Evolutionary conservation across 345 rosid species (phyloP), one percentile per base, ranked within the genome.

Genomic region (Populus simonii): DNA sequence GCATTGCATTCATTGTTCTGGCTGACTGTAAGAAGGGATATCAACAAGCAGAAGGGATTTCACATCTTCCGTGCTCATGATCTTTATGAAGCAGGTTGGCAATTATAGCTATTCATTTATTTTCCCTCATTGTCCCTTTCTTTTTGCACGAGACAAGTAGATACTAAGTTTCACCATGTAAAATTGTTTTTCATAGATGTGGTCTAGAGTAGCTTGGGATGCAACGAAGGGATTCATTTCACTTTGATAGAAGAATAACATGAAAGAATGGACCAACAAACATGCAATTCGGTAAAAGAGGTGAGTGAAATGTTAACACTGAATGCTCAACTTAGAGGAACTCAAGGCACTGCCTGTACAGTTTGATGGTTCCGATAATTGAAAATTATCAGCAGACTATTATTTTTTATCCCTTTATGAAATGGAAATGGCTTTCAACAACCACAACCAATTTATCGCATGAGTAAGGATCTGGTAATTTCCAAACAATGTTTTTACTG

Each of bases 121-220:
- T 80, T 70, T 43, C 78, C 22, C 66, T 35, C 29, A 20, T 8
- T 67, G 43, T 11, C 13, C 23, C 13, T 35, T 69, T 23, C 6
- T 20, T 62, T 4, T 65, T 17, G 17, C 5, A n/a, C 7, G 12
- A 11, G 10, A 20, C 27, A 66, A 61, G 39, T 33, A 36, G 47
- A 45, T 27, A 36, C 27, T 9, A 53, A 72, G 72, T 73, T 65
- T 61, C 43, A 41, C 63, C 63, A 25, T 29, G 17, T 62, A 20
- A 9, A 39, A 45, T 66, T 18, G 27, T 76, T 61, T 78, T 70
- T 20, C 57, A 55, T 62, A 65, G 81, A 71, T 67, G 57, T 74
- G 57, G 68, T 70, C 61, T 72, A 74, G 74, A 74, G 70, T 68
- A 72, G 80, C 71, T 38, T 68, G 78, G 35, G 62, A 72, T 12